Percentiles rank a stretch among this genome's conserved stretches.
Evolutionary conservation across 1,284 basidiomycete species (phyloP).

Genomic region (Ceratobasidium sp.): DNA sequence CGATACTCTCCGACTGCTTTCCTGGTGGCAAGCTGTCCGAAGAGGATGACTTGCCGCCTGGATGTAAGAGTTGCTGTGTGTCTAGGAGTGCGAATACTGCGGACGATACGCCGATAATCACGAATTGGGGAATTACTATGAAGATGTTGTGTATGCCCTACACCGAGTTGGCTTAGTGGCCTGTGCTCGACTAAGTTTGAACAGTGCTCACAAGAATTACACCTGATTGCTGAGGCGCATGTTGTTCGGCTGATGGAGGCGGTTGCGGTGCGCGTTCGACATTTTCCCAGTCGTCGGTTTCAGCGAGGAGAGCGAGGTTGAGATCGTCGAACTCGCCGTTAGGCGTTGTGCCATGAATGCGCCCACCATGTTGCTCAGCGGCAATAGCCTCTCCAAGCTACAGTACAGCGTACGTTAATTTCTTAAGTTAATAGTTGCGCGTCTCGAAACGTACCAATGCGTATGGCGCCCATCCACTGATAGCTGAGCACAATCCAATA

Average conservation of each 20-base stretch:
- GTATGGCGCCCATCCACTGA: slow-evolving; percentile 83
- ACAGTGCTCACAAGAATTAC: slow-evolving; percentile 76
- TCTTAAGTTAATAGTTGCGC: neutral
- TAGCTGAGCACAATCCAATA: slow-evolving; percentile 80
- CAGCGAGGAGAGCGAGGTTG: slow-evolving; percentile 30
- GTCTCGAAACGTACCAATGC: slow-evolving; percentile 62
- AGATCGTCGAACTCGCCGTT: slow-evolving; percentile 39
- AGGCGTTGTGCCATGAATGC: slow-evolving; percentile 15
- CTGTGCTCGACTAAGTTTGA: neutral
- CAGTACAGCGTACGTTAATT: neutral
- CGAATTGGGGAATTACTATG: slow-evolving; percentile 73
- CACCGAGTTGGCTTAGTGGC: neutral
- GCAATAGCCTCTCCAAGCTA: slow-evolving; percentile 35
- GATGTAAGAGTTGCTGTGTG: slow-evolving; percentile 28
- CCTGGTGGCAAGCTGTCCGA: slow-evolving; percentile 26
- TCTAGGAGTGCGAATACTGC: slow-evolving; percentile 70
- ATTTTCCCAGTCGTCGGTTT: slow-evolving; percentile 37
- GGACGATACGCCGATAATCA: slow-evolving; percentile 59
- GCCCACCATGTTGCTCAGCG: slow-evolving; percentile 38
- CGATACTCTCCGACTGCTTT: slow-evolving; percentile 35
- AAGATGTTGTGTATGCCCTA: slow-evolving; percentile 94
- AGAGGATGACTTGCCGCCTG: slow-evolving; percentile 2
- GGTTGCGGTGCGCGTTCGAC: slow-evolving; percentile 4
- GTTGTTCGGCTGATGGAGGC: neutral
- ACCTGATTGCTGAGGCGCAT: slow-evolving; percentile 71